These are phyloP conservation scores for Trichoderma parareesei DNA, from an alignment of 495 filamentous ascomycete genomes.

Conservation along the genomic window DNA sequence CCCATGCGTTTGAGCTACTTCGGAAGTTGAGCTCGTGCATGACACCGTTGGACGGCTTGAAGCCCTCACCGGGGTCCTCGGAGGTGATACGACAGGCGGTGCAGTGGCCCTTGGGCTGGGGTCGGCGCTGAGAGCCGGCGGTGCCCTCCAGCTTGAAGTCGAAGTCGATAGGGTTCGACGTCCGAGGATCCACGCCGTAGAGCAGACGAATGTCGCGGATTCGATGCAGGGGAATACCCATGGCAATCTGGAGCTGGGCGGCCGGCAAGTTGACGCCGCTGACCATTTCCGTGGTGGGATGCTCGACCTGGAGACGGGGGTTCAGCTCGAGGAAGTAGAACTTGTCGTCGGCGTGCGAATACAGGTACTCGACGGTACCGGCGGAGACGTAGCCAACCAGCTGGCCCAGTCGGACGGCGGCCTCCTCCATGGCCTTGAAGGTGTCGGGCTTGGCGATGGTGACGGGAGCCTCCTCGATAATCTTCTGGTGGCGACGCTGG, in stretches of 20 bases:
- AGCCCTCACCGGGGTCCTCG: conserved; percentile 96
- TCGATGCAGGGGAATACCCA: conserved; percentile 93
- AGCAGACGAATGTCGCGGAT: conserved; percentile 93
- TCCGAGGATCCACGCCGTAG: conserved; percentile 90
- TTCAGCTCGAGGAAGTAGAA: conserved; percentile 99
- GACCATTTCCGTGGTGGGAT: conserved; percentile 99
- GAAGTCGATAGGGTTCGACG: conserved; percentile 85
- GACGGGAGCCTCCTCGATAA: conserved; percentile 97
- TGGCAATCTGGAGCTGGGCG: conserved; percentile 95
- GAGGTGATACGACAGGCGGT: conserved; percentile 99
- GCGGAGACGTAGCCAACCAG: conserved; percentile 98
- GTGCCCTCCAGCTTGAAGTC: conserved; percentile 86
- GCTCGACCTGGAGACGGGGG: conserved; percentile 97
- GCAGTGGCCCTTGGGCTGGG: conserved; percentile 89
- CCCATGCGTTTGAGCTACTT: conserved; percentile 97
- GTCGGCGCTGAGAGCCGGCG: conserved; percentile 75
- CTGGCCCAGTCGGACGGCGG: conserved; percentile 84
- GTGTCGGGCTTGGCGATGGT: conserved; percentile 84
- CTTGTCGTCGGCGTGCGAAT: conserved; percentile 95
- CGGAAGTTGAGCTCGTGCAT: conserved; percentile 99
- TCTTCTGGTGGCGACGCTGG: conserved; percentile 97
- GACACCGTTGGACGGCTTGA: conserved; percentile 98
- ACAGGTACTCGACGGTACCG: conserved; percentile 98
- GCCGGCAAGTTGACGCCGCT: conserved; percentile 95
- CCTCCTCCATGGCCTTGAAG: conserved; percentile 94